A percentile compares a stretch with the other conserved stretches of the same genome.
Evolutionary conservation across 805 yeast species (phyloP).

Genomic region (Wickerhamomyces silvicola): DNA sequence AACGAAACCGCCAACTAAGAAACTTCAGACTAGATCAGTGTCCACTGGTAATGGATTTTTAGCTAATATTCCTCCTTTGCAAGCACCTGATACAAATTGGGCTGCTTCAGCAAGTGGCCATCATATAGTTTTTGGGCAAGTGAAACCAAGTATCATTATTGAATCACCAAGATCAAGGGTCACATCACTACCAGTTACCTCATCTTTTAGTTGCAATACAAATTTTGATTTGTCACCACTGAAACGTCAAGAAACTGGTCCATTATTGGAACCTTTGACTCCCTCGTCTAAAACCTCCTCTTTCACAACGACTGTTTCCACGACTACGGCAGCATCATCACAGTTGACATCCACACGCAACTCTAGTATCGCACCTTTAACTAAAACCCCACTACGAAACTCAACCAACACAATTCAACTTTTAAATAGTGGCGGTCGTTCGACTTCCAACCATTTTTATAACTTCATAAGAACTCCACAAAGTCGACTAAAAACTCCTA

Average conservation of each 20-base stretch:
- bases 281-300: slow-evolving; percentile 34
- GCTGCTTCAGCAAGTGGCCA: slow-evolving; percentile 36
- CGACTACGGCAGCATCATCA: slow-evolving; percentile 3
- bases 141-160: slow-evolving; percentile 7
- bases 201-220: slow-evolving; percentile 61
- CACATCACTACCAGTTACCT: slow-evolving; percentile 41
- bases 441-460: slow-evolving; percentile 11
- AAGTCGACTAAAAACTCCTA: slow-evolving; percentile 22
- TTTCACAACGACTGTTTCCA: slow-evolving; percentile 3
- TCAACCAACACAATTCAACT: slow-evolving; percentile 12
- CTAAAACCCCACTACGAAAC: slow-evolving; percentile 29
- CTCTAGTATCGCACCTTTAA: slow-evolving; percentile 14
- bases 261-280: slow-evolving; percentile 57
- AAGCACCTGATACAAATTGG: slow-evolving; percentile 36
- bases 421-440: slow-evolving; percentile 5
- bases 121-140: slow-evolving; percentile 26
- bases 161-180: slow-evolving; percentile 13
- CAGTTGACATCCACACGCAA: slow-evolving; percentile 3
- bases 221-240: slow-evolving; percentile 60
- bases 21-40: slow-evolving; percentile 10
- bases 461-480: slow-evolving; percentile 26
- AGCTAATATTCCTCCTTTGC: slow-evolving; percentile 27
- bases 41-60: slow-evolving; percentile 15
- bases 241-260: slow-evolving; percentile 54
- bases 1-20: slow-evolving; percentile 16